A percentile compares a stretch with the other conserved stretches of the same genome.
phyloP scores from a whole-genome alignment of 805 yeast species.

The Monosporozyma siamensis region DNA sequence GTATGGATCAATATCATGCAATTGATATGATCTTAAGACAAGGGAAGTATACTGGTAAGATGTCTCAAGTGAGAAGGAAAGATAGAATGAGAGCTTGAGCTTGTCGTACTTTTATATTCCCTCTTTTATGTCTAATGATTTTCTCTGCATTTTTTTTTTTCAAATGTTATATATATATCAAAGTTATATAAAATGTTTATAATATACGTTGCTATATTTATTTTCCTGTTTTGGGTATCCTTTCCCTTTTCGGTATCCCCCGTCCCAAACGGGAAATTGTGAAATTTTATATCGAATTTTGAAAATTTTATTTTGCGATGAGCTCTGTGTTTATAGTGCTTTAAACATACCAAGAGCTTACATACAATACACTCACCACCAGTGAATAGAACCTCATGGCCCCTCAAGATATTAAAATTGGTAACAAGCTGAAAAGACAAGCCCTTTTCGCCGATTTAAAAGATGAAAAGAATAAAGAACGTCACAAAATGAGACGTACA shows the following conservation, averaged over 20 bases:
- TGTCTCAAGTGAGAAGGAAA: background rate
- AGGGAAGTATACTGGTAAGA: slow-evolving; percentile 42
- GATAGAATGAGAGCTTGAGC: background rate
- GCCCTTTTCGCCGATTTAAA: slow-evolving; percentile 64
- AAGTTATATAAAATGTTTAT: no score
- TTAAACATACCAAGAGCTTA: background rate
- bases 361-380: background rate
- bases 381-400: no score
- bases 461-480: slow-evolving; percentile 63
- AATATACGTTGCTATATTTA: background rate
- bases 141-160: no score
- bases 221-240: background rate
- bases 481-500: slow-evolving; percentile 67
- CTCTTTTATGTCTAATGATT: no score
- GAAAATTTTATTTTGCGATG: slow-evolving; percentile 1
- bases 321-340: background rate
- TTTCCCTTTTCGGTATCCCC: no score
- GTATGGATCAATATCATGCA: slow-evolving; percentile 42
- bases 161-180: no score
- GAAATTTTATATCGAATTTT: background rate
- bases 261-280: no score
- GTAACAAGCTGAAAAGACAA: slow-evolving; percentile 74
- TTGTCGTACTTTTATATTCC: background rate
- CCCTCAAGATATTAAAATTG: slow-evolving; percentile 40
- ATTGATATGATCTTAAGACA: slow-evolving; percentile 47